These are phyloP conservation scores for Stachybotrys echinatus DNA, from an alignment of 2,329 filamentous ascomycete species.

Conservation along the genomic window DNA sequence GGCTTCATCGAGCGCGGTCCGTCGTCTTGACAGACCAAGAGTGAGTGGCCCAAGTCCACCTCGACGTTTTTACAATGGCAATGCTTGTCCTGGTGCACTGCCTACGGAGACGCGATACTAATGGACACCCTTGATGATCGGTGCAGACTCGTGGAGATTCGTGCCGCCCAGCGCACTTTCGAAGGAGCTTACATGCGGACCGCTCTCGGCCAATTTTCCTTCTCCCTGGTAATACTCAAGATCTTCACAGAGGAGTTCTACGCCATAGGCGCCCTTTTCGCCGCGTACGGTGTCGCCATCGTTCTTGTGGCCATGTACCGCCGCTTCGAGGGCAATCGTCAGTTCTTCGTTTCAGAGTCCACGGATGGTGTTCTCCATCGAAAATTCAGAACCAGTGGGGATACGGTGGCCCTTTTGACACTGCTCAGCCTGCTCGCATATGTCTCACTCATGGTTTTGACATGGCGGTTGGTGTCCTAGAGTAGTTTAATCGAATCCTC, in stretches of 20 bases:
- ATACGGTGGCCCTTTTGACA: constrained; percentile 55
- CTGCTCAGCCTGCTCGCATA: constrained; percentile 53
- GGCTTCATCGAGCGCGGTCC: constrained; percentile 74
- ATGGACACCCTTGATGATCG: no score
- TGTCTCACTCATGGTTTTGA: constrained; percentile 49
- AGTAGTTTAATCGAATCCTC: no score
- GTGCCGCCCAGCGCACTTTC: constrained; percentile 92
- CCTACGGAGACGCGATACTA: no score
- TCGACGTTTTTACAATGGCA: constrained; percentile 7
- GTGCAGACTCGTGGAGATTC: constrained; percentile 78
- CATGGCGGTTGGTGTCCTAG: constrained; percentile 36
- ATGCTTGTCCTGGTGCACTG: constrained; percentile 22
- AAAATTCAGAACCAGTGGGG: constrained; percentile 60
- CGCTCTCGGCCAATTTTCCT: constrained; percentile 89
- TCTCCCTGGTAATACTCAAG: constrained; percentile 82
- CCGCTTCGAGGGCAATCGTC: constrained; percentile 84
- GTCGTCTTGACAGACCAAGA: constrained; percentile 74
- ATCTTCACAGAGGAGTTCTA: constrained; percentile 98
- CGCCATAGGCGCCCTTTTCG: constrained; percentile 91
- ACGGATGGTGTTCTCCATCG: constrained; percentile 29
- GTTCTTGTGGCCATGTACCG: constrained; percentile 79
- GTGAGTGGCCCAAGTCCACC: constrained; percentile 26
- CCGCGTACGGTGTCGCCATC: constrained; percentile 82
- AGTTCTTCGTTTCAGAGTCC: constrained; percentile 67
- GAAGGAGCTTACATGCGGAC: constrained; percentile 97